A percentile compares a stretch with the other conserved stretches of the same genome.
phyloP scores from a whole-genome alignment of 139 green algal species.

The Spirogloea muscicola region DNA sequence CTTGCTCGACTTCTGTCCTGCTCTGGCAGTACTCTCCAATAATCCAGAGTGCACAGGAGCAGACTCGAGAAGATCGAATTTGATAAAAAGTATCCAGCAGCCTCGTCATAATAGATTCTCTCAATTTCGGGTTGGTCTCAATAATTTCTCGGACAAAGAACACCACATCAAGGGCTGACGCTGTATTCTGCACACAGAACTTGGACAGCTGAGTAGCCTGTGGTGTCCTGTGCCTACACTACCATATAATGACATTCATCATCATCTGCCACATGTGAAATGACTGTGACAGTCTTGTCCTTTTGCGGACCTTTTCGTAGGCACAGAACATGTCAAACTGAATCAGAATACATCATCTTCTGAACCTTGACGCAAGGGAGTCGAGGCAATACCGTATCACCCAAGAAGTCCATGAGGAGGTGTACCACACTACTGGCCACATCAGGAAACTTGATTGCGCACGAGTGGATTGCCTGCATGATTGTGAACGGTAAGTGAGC shows the following conservation, averaged over 20 bases:
- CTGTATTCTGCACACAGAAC: slow-evolving; percentile 61
- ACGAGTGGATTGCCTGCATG: slow-evolving; percentile 90
- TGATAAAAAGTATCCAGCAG: slow-evolving; percentile 83
- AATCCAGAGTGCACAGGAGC: slow-evolving; percentile 87
- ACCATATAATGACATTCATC: too few relatives aligned
- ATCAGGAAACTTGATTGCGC: slow-evolving; percentile 91
- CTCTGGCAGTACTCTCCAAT: slow-evolving; percentile 82
- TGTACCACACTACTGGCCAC: slow-evolving; percentile 86
- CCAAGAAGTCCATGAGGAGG: slow-evolving; percentile 97
- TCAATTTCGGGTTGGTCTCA: slow-evolving; percentile 86
- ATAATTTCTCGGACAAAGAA: slow-evolving; percentile 94
- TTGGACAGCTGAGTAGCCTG: too few relatives aligned
- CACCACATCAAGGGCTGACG: slow-evolving; percentile 80
- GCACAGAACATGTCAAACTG: too few relatives aligned
- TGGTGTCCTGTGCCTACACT: too few relatives aligned
- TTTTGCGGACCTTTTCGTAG: too few relatives aligned
- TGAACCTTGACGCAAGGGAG: too few relatives aligned
- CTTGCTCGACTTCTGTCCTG: slow-evolving; percentile 64
- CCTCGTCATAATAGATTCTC: slow-evolving; percentile 73
- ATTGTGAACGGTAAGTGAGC: too few relatives aligned
- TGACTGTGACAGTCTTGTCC: too few relatives aligned
- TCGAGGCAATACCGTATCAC: slow-evolving; percentile 65
- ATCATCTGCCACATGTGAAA: too few relatives aligned
- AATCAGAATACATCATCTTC: too few relatives aligned
- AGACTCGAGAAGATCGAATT: slow-evolving; percentile 79